A percentile compares a stretch with the other conserved stretches of the same genome.
These are phyloP conservation scores for Hypericum perforatum DNA, from an alignment of 345 rosid genomes.

Conservation along the genomic window DNA sequence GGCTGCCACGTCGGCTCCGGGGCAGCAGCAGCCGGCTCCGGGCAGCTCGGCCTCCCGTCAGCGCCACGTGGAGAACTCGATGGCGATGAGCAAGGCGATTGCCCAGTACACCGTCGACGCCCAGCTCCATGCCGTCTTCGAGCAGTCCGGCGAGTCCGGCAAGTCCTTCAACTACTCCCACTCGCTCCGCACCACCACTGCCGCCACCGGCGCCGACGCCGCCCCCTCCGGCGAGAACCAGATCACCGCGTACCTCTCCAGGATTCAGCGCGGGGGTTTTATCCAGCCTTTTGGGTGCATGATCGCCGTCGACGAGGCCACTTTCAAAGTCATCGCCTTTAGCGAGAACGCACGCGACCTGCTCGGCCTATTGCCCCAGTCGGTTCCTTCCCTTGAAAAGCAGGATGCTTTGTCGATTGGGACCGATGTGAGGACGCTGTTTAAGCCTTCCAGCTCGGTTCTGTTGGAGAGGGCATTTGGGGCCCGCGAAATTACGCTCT, in stretches of 20 bases:
- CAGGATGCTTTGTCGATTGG: constrained; percentile 54
- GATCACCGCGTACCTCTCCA: constrained; percentile 72
- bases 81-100: constrained; percentile 66
- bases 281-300: constrained; percentile 93
- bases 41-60: not conserved
- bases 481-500: constrained; percentile 78
- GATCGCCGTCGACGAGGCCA: constrained; percentile 68
- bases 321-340: constrained; percentile 56
- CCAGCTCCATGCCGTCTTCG: constrained; percentile 85
- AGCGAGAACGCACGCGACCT: constrained; percentile 87
- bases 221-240: constrained; percentile 36
- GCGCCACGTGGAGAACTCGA: not conserved
- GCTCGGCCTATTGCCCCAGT: constrained; percentile 72
- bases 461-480: constrained; percentile 75
- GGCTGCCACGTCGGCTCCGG: constrained; percentile 3
- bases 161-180: constrained; percentile 81
- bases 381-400: constrained; percentile 73
- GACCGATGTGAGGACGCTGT: constrained; percentile 63
- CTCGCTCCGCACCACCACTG: constrained; percentile 39
- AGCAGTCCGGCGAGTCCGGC: constrained; percentile 79
- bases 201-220: constrained; percentile 41
- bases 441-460: constrained; percentile 42
- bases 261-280: constrained; percentile 84
- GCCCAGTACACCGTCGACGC: constrained; percentile 94
- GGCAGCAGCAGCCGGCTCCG: constrained; percentile 5